Evolutionary conservation across 768 basidiomycete genomes (phyloP), one percentile per base, ranked within the genome.

Genomic region (Leccinum arenicola): DNA sequence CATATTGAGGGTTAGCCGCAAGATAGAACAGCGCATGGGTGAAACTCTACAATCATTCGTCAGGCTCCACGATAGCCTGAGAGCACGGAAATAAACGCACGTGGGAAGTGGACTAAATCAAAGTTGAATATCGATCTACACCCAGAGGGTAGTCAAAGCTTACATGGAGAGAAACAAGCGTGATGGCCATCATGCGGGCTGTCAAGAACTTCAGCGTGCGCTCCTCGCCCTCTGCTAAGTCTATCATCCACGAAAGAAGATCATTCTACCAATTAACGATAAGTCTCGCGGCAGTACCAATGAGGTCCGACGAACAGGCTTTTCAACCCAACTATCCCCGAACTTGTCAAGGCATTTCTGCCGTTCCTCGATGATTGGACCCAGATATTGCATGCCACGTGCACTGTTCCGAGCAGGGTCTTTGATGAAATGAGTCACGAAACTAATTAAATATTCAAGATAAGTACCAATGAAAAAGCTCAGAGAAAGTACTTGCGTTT

Each of bases 91-190:
- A 21, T 19, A n/a, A 33, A 33, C 31, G 10, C 9, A 55, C 54
- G 3, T 15, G 40, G 4, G 29, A 21, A n/a, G 15, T 54, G 9
- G 50, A 19, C 50, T 52, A 50, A 14, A 14, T 14, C 27, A 35
- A 31, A 49, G 19, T 10, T 14, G 29, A 23, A 9, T 8, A 40
- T 40, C 8, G 3, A 43, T 43, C n/a, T 43, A 43, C n/a, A 10
- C 17, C 7, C 40, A 43, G 38, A 43, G 14, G 14, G 15, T 21
- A 19, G 25, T 3, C 10, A 6, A 17, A 7, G 47, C 65, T 21
- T 29, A 72, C 72, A 49, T 64, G 67, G 17, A 55, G 21, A 11
- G 45, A 43, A 10, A 27, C 43, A 27, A 55, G 47, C 14, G 45
- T 17, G 10, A 47, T n/a, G 12, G 12, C 15, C n/a, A 55, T 8